These are phyloP conservation scores for Fusarium chlamydosporum DNA, from an alignment of 2,329 filamentous ascomycete genomes.

Conservation along the genomic window DNA sequence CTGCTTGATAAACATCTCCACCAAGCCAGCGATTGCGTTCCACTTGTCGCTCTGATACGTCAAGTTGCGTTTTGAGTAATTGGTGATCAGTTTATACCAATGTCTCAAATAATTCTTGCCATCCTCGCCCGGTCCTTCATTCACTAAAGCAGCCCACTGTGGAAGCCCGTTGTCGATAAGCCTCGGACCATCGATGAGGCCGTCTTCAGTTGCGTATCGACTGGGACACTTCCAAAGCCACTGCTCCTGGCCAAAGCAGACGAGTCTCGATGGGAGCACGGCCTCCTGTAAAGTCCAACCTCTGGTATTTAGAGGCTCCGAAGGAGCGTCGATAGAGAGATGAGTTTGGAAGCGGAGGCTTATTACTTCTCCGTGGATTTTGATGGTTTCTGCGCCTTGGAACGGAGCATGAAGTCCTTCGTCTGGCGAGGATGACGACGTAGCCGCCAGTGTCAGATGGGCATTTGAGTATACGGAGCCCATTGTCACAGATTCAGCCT, in stretches of 20 bases:
- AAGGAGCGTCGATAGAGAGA: not conserved
- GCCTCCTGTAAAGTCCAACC: conserved; percentile 22
- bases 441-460: conserved; percentile 5
- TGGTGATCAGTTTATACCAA: conserved; percentile 11
- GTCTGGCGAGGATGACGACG: conserved; percentile 2
- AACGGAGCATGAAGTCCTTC: conserved; percentile 13
- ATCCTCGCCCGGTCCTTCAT: not conserved
- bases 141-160: not conserved
- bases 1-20: not conserved
- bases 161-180: not conserved
- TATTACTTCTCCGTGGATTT: not conserved
- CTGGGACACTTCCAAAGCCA: conserved; percentile 26
- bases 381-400: not conserved
- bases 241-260: conserved; percentile 11
- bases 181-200: not conserved
- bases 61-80: conserved; percentile 1
- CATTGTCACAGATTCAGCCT: conserved; percentile 8
- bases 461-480: not conserved
- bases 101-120: not conserved
- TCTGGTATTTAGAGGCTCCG: conserved; percentile 5
- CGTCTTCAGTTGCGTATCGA: conserved; percentile 13
- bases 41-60: conserved; percentile 8
- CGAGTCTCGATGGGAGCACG: not conserved
- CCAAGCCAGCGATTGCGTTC: conserved; percentile 14
- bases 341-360: conserved; percentile 10